Evolutionary conservation across 805 yeast genomes (phyloP).

Genomic region (Ogataea ramenticola): DNA sequence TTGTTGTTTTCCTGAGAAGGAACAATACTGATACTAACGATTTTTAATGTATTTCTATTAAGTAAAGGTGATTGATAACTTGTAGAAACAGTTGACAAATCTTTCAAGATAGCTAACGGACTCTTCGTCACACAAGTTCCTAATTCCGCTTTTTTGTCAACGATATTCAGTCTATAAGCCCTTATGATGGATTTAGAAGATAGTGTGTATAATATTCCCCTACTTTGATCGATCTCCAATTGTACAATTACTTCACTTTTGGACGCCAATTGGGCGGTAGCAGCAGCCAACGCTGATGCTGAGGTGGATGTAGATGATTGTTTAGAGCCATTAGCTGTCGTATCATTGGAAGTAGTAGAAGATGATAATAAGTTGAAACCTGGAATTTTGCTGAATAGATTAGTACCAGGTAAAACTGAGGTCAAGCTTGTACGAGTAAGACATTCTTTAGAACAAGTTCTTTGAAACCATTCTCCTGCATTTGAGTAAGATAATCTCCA

Average conservation of each 20-base stretch:
- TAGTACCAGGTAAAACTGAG: conserved; percentile 37
- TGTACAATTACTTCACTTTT: conserved; percentile 56
- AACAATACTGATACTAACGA: conserved; percentile 58
- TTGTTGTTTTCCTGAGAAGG: conserved; percentile 58
- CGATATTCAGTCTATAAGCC: conserved; percentile 54
- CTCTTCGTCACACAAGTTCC: conserved; percentile 29
- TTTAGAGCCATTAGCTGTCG: conserved; percentile 4
- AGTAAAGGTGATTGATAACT: conserved; percentile 36
- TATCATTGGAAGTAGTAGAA: conserved; percentile 6
- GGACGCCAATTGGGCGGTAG: conserved; percentile 5
- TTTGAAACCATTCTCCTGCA: conserved; percentile 79
- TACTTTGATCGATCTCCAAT: conserved; percentile 65
- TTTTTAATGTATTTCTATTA: conserved; percentile 45
- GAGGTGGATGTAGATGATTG: neutral
- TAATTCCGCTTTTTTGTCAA: conserved; percentile 27
- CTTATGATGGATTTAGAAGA: conserved; percentile 78
- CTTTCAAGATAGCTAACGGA: conserved; percentile 39
- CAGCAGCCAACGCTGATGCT: conserved; percentile 7
- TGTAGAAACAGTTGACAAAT: conserved; percentile 32
- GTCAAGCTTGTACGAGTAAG: conserved; percentile 62
- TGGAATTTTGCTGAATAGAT: conserved; percentile 20
- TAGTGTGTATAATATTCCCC: conserved; percentile 72
- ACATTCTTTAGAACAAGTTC: conserved; percentile 77
- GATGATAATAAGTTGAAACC: conserved; percentile 19
- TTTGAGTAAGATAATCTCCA: conserved; percentile 86